Conservation (phyloP, 768 basidiomycete genomes). For the Auriscalpium orientale region DNA sequence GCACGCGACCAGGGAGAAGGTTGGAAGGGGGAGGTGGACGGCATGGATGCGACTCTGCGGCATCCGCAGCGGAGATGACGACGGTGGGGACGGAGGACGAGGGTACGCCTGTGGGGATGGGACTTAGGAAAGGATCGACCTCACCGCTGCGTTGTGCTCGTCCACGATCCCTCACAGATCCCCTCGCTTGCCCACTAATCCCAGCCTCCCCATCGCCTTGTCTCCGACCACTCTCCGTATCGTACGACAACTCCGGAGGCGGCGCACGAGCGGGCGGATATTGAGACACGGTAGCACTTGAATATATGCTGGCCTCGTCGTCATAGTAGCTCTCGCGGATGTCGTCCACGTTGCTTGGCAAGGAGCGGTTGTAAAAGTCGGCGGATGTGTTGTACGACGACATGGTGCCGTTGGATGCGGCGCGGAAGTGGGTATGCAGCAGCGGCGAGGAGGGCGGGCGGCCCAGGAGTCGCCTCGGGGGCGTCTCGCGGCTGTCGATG, state of each 20-base stretch:
- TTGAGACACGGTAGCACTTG: conserved; percentile 18
- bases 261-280: conserved; percentile 29
- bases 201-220: not conserved
- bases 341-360: conserved; percentile 8
- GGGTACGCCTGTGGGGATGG: not conserved
- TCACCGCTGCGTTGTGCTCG: not conserved
- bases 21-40: conserved; percentile 19
- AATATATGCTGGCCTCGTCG: conserved; percentile 39
- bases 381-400: conserved; percentile 20
- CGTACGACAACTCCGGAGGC: not conserved
- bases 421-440: conserved; percentile 40
- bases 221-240: not conserved
- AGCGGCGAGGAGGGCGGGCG: conserved; percentile 36
- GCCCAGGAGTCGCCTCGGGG: conserved; percentile 1
- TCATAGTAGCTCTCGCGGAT: conserved; percentile 15
- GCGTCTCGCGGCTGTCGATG: conserved; percentile 9
- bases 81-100: conserved; percentile 39
- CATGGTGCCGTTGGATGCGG: conserved; percentile 29
- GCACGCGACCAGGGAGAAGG: conserved; percentile 27
- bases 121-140: conserved; percentile 16
- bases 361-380: conserved; percentile 6
- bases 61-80: conserved; percentile 41
- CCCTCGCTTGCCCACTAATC: not conserved
- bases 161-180: not conserved
- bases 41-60: conserved; percentile 9